Percentiles rank a stretch among this genome's conserved stretches.
Evolutionary conservation across 306 rosid species (phyloP).

Genomic region (Prosopis cineraria): DNA sequence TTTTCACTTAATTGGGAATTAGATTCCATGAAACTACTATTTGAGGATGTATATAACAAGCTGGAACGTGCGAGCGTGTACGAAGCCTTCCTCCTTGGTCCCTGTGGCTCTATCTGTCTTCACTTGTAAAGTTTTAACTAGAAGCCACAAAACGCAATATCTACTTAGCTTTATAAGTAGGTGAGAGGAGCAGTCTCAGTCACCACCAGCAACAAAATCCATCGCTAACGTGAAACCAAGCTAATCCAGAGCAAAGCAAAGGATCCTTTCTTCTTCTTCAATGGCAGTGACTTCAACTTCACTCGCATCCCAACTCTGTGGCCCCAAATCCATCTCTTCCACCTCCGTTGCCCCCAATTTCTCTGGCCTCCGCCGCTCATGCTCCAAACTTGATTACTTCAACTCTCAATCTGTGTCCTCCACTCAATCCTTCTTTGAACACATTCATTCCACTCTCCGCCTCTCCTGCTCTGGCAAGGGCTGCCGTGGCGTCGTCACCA

Average conservation of each 20-base stretch:
- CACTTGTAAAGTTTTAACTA: not conserved
- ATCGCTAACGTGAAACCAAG: not conserved
- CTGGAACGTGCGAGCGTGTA: not conserved
- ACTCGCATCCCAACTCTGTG: constrained; percentile 72
- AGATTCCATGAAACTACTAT: not conserved
- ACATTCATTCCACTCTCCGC: constrained; percentile 61
- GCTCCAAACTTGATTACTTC: constrained; percentile 48
- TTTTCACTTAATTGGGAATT: not conserved
- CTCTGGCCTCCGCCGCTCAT: constrained; percentile 64
- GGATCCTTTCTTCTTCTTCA: constrained; percentile 5
- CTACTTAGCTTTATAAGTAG: not conserved
- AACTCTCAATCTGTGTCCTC: constrained; percentile 42
- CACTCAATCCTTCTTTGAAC: constrained; percentile 49
- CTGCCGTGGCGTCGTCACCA: constrained; percentile 68
- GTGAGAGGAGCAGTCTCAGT: not conserved
- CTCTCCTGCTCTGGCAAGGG: constrained; percentile 62
- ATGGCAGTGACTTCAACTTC: constrained; percentile 89
- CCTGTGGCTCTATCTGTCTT: not conserved
- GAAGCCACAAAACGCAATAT: not conserved
- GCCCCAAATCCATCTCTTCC: constrained; percentile 41
- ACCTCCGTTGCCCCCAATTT: not conserved
- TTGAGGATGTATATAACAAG: not conserved
- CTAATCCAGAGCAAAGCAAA: not conserved
- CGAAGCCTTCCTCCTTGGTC: not conserved
- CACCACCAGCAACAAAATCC: not conserved